These are phyloP conservation scores for Adiantum capillusveneris DNA, from an alignment of 75 land plant genomes.

Conservation along the genomic window DNA sequence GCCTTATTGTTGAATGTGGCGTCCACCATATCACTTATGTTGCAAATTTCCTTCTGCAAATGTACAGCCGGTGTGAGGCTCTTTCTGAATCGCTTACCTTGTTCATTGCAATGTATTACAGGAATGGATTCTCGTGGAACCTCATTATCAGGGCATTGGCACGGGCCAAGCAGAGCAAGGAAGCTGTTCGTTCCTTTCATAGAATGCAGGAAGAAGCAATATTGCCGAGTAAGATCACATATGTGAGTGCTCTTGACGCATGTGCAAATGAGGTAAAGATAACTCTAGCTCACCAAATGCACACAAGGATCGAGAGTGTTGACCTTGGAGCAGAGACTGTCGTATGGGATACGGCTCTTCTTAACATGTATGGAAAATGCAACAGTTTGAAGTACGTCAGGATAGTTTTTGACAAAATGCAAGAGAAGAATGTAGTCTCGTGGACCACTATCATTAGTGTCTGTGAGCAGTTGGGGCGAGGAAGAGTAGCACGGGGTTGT, in stretches of 20 bases:
- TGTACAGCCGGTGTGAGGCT: conserved; percentile 5
- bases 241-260: conserved; percentile 8
- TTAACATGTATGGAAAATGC: conserved; percentile 19
- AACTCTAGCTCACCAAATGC: conserved; percentile 10
- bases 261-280: conserved; percentile 1
- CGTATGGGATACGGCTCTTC: background rate
- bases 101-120: background rate
- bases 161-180: background rate
- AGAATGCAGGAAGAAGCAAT: conserved; percentile 3
- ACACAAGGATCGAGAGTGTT: conserved; percentile 3
- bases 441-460: conserved; percentile 8
- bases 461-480: conserved; percentile 2
- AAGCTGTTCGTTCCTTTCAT: conserved; percentile 13
- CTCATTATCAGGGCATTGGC: background rate
- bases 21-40: too few species aligned
- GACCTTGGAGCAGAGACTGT: background rate
- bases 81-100: background rate
- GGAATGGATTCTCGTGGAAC: conserved; percentile 5
- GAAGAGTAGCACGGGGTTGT: background rate
- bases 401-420: background rate
- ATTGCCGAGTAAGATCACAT: background rate
- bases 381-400: conserved; percentile 13
- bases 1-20: too few species aligned
- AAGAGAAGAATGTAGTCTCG: conserved; percentile 5
- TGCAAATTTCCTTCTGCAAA: conserved; percentile 3